Evolutionary conservation across 2,329 filamentous ascomycete genomes (phyloP).

Genomic region (Fonsecaea pugnacius): DNA sequence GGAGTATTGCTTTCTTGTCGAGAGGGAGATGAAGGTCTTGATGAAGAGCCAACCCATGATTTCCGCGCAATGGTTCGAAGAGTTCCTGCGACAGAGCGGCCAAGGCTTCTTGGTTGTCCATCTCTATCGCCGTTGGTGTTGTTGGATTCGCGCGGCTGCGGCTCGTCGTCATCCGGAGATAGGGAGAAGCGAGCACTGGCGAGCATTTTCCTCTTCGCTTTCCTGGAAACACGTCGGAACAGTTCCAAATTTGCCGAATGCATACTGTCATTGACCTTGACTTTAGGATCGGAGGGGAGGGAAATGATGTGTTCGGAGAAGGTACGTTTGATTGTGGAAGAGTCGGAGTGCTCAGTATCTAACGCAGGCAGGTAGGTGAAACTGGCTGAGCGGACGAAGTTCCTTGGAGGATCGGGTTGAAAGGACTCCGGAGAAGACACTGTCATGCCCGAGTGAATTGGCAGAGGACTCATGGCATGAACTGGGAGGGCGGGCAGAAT

Average conservation of each 20-base stretch:
- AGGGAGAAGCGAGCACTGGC: conserved; percentile 43
- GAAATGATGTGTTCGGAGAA: conserved; percentile 55
- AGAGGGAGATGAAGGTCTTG: conserved; percentile 54
- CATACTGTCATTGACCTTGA: conserved; percentile 28
- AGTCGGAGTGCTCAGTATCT: conserved; percentile 41
- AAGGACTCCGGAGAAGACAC: conserved; percentile 15
- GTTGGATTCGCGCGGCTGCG: conserved; percentile 32
- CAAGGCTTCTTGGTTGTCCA: conserved; percentile 46
- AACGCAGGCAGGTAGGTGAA: conserved; percentile 59
- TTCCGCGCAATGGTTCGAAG: conserved; percentile 57
- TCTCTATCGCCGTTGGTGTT: conserved; percentile 38
- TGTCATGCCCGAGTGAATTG: conserved; percentile 24
- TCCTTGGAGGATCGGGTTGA: conserved; percentile 18
- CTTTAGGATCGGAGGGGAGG: conserved; percentile 42
- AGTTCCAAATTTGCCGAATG: conserved; percentile 35
- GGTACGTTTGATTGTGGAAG: conserved; percentile 52
- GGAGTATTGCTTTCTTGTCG: conserved; percentile 40
- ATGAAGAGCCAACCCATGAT: conserved; percentile 54
- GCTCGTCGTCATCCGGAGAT: conserved; percentile 44
- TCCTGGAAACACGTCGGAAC: conserved; percentile 36
- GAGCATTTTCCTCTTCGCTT: conserved; percentile 41
- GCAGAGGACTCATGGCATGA: conserved; percentile 26
- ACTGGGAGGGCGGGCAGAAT: conserved; percentile 30
- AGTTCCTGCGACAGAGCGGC: conserved; percentile 55
- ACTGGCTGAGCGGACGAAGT: conserved; percentile 61